phyloP scores from a whole-genome alignment of 2,329 filamentous ascomycete genomes.

The Aspergillus hiratsukae region DNA sequence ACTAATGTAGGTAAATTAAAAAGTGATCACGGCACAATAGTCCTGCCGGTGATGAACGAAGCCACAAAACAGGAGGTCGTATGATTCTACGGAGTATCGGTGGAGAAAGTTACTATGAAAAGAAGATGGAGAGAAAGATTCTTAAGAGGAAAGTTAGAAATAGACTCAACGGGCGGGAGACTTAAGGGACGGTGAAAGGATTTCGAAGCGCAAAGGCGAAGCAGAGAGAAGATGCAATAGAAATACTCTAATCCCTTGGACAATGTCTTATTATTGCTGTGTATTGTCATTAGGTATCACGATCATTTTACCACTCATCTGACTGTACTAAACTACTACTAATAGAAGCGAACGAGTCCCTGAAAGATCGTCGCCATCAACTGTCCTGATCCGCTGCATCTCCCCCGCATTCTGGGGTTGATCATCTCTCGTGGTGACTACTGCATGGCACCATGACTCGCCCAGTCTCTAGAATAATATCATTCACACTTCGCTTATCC shows the following conservation, averaged over 20 bases:
- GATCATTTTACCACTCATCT: no score
- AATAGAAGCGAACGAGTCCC: background rate
- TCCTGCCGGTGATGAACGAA: background rate
- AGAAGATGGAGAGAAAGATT: background rate
- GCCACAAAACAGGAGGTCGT: background rate
- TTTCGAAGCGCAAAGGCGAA: background rate
- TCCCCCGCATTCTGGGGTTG: conserved; percentile 6
- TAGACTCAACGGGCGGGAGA: background rate
- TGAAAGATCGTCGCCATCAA: conserved; percentile 11
- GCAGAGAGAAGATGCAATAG: background rate
- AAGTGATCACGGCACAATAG: background rate
- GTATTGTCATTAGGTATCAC: no score
- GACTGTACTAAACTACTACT: background rate
- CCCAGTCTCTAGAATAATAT: background rate
- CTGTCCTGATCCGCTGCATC: background rate
- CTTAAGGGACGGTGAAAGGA: background rate
- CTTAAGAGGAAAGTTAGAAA: no score
- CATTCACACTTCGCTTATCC: background rate
- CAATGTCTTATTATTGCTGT: no score
- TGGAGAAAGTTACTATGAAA: background rate
- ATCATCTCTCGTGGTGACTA: no score
- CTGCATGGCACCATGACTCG: background rate
- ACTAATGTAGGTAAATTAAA: background rate
- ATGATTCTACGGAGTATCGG: background rate
- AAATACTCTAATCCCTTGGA: background rate